Percentiles rank a stretch among this genome's conserved stretches.
These are phyloP conservation scores for Lolium perenne DNA, from an alignment of 176 grass and related monocot genomes.

Conservation along the genomic window DNA sequence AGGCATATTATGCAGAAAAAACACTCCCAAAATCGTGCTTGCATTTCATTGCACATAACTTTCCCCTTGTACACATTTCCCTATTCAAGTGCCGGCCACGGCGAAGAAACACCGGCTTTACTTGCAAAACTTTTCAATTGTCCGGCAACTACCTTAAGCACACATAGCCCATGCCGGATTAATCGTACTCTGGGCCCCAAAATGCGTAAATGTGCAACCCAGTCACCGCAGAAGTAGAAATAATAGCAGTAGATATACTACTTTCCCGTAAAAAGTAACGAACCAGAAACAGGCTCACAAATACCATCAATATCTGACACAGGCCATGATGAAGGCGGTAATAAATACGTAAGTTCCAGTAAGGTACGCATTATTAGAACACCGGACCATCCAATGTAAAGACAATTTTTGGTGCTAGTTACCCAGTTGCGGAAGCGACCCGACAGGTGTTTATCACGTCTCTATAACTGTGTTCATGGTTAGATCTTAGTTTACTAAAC, in stretches of 20 bases:
- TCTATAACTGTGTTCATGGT: neutral
- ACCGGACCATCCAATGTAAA: conserved; percentile 10
- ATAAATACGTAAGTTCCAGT: conserved; percentile 26
- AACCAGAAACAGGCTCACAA: conserved; percentile 26
- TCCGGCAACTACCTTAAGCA: neutral
- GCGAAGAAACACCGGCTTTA: neutral
- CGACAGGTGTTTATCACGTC: neutral
- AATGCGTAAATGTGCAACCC: conserved; percentile 20
- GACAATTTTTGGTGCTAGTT: conserved; percentile 2
- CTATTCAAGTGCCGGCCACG: neutral
- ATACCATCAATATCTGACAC: conserved; percentile 7
- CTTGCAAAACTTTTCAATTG: neutral
- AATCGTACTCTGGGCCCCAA: neutral
- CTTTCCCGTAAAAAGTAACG: neutral
- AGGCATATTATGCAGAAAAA: neutral
- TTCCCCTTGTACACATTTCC: neutral
- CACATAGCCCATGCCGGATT: neutral
- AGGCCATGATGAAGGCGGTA: neutral
- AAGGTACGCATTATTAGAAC: conserved; percentile 13
- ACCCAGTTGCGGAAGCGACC: conserved; percentile 7
- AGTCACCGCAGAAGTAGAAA: neutral
- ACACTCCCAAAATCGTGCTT: neutral
- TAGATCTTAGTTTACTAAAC: neutral
- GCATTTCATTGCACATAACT: neutral
- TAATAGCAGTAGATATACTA: neutral